These are phyloP conservation scores for Gastrolobium bilobum DNA, from an alignment of 306 rosid genomes.

Conservation along the genomic window DNA sequence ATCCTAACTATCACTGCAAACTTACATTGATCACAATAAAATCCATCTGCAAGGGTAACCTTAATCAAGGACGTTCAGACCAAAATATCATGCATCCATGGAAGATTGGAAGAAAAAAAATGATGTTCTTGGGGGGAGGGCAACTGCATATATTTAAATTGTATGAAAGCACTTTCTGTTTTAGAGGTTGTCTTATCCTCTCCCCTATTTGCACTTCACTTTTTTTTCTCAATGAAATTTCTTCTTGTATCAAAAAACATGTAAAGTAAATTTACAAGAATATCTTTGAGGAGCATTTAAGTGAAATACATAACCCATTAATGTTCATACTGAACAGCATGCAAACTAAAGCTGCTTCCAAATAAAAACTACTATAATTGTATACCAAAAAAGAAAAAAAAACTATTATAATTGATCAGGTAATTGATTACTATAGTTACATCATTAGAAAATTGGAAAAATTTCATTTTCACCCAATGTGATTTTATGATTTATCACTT, in stretches of 20 bases:
- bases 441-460: neutral
- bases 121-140: neutral
- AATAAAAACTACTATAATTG: neutral
- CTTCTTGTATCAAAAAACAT: neutral
- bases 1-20: no score
- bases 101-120: neutral
- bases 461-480: no score
- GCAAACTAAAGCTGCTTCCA: neutral
- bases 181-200: neutral
- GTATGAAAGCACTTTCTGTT: neutral
- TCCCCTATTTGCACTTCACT: neutral
- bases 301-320: neutral
- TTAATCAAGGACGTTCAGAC: neutral
- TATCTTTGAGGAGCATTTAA: constrained; percentile 1
- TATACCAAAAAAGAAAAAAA: no score
- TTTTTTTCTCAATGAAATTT: neutral
- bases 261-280: neutral
- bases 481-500: no score
- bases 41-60: neutral
- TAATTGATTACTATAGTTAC: neutral
- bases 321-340: no score
- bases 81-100: neutral
- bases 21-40: no score
- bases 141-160: neutral
- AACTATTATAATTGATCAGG: neutral